Percentiles rank a stretch among this genome's conserved stretches.
Evolutionary conservation across 805 yeast species (phyloP).

Genomic region (Saccharomycopsis sp.): DNA sequence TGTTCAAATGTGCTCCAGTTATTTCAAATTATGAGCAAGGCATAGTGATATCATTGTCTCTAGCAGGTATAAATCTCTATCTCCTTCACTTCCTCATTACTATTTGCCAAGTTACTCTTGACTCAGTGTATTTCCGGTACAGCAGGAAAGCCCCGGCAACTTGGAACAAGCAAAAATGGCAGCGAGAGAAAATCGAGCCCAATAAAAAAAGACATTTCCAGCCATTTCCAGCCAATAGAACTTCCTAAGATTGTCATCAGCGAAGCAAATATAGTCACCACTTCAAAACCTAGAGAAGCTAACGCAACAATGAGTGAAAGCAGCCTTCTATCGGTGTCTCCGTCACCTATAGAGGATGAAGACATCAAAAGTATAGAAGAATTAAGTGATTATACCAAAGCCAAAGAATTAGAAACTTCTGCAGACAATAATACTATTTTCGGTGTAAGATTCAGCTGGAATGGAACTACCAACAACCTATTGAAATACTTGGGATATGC

Average conservation of each 20-base stretch:
- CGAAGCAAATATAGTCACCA: background rate
- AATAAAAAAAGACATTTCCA: no score
- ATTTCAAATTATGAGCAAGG: no score
- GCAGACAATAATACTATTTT: background rate
- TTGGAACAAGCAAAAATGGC: no score
- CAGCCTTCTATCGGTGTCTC: background rate
- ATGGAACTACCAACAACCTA: background rate
- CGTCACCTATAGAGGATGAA: background rate
- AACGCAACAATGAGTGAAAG: background rate
- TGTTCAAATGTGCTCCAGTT: no score
- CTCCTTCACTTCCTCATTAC: no score
- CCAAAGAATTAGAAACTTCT: background rate
- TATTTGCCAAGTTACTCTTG: no score
- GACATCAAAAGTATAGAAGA: background rate
- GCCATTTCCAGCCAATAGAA: background rate
- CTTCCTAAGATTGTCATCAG: background rate
- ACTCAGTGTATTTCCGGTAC: no score
- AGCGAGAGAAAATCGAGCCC: no score
- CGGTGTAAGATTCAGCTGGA: background rate
- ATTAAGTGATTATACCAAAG: background rate
- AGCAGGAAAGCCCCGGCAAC: no score
- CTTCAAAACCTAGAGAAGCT: no score
- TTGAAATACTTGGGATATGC: slow-evolving; percentile 8
- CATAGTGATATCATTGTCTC: no score
- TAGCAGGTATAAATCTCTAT: no score